Conservation (phyloP, 2,329 filamentous ascomycete genomes). For the Thelonectria blattea region DNA sequence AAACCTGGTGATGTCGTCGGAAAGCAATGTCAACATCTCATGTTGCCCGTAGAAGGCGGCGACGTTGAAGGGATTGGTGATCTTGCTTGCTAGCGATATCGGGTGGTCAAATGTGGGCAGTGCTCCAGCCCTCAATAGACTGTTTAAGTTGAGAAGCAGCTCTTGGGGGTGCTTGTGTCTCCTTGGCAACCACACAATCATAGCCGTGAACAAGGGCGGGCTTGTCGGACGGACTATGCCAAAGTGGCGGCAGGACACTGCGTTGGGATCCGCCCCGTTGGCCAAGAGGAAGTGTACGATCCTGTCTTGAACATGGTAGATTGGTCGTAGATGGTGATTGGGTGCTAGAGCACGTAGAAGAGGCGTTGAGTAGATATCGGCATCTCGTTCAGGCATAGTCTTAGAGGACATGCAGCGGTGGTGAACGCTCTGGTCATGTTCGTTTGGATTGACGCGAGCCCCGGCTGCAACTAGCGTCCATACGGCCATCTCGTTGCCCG, state of each 20-base stretch:
- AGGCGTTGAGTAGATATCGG: neutral
- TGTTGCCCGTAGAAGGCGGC: neutral
- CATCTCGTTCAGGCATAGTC: no score
- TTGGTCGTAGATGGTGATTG: no score
- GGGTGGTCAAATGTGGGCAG: neutral
- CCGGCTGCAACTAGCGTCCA: constrained; percentile 6
- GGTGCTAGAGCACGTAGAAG: neutral
- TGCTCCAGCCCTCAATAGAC: neutral
- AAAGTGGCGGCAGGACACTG: no score
- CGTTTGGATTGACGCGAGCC: neutral
- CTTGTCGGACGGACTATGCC: neutral
- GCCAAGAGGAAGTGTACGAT: constrained; percentile 4
- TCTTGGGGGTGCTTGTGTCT: neutral
- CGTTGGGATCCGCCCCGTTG: constrained; percentile 4
- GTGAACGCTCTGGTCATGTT: no score
- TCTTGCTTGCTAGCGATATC: neutral
- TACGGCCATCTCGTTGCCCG: neutral
- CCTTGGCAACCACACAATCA: neutral
- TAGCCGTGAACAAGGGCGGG: neutral
- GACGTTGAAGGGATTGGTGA: neutral
- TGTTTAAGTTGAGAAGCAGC: neutral
- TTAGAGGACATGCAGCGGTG: no score
- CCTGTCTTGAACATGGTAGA: no score
- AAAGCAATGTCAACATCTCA: neutral
- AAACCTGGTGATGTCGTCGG: no score